Evolutionary conservation across 2,329 filamentous ascomycete genomes (phyloP).

Genomic region (Fusarium redolens): DNA sequence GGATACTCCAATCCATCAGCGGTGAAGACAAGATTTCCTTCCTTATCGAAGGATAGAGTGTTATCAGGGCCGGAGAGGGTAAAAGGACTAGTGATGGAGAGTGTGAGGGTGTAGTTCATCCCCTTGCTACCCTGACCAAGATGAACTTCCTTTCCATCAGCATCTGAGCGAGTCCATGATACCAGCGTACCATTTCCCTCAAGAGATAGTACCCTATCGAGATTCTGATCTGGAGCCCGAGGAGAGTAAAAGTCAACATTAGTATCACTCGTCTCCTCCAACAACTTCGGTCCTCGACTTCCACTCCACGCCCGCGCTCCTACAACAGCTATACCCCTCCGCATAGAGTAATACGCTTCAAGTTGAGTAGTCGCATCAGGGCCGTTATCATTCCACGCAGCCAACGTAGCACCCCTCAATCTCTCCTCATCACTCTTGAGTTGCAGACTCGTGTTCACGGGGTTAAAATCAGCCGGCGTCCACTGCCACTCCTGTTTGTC

Average conservation of each 20-base stretch:
- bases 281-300: background rate
- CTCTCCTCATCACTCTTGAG: background rate
- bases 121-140: conserved; percentile 13
- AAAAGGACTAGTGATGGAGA: background rate
- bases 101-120: conserved; percentile 12
- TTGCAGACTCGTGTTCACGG: conserved; percentile 11
- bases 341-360: conserved; percentile 26
- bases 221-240: conserved; percentile 7
- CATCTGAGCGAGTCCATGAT: background rate
- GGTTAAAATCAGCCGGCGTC: conserved; percentile 13
- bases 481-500: conserved; percentile 11
- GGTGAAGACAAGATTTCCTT: background rate
- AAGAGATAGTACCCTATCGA: background rate
- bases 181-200: background rate
- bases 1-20: conserved; percentile 18
- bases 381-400: conserved; percentile 20
- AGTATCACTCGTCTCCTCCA: background rate
- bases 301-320: conserved; percentile 21
- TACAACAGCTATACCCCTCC: conserved; percentile 16
- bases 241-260: conserved; percentile 17
- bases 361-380: conserved; percentile 15
- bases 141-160: background rate
- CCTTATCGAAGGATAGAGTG: background rate
- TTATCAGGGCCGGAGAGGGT: background rate
- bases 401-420: background rate